These are phyloP conservation scores for Dalbergia cochinchinensis DNA, from an alignment of 306 rosid species.

Conservation along the genomic window DNA sequence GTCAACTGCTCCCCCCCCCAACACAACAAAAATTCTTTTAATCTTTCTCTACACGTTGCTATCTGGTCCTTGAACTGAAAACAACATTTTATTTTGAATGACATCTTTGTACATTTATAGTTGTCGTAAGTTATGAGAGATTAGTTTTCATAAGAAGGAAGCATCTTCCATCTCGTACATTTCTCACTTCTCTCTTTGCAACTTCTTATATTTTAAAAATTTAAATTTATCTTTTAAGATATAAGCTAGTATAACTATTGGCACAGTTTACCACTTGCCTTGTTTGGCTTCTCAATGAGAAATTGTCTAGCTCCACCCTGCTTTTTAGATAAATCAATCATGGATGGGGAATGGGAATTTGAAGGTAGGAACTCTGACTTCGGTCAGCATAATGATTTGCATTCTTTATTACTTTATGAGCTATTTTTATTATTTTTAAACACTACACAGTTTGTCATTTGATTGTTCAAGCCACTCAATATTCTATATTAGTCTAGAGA, in stretches of 20 bases:
- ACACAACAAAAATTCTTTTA: too few relatives aligned
- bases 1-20: too few relatives aligned
- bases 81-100: not conserved
- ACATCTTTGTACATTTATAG: not conserved
- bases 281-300: slow-evolving; percentile 15
- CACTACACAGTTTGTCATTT: slow-evolving; percentile 12
- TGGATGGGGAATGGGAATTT: slow-evolving; percentile 18
- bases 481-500: not conserved
- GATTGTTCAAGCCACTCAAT: slow-evolving; percentile 13
- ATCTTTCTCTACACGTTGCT: slow-evolving; percentile 11
- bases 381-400: slow-evolving; percentile 13
- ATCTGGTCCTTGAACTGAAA: not conserved
- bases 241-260: not conserved
- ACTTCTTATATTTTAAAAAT: too few relatives aligned
- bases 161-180: not conserved
- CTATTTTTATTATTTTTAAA: not conserved
- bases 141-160: not conserved
- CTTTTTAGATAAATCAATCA: slow-evolving; percentile 16
- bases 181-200: not conserved
- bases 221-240: not conserved
- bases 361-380: slow-evolving; percentile 22
- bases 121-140: not conserved
- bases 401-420: slow-evolving; percentile 27
- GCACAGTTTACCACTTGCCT: not conserved
- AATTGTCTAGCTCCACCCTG: not conserved